Base-by-base conservation (phyloP, 805 yeast species). In the Isabelozyma rhagii region DNA sequence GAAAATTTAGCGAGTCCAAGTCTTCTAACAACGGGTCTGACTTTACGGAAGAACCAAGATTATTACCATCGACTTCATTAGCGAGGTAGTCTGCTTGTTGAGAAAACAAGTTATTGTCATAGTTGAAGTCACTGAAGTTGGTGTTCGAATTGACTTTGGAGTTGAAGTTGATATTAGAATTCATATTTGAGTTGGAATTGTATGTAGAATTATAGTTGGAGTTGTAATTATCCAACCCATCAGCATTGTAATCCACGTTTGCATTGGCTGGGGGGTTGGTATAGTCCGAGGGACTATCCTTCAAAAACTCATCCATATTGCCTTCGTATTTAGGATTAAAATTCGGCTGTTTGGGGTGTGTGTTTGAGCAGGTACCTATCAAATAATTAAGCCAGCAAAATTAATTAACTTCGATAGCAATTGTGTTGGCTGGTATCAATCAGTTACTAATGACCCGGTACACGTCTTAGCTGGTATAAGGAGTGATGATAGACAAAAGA, bases 1-100 rank as follows among this genome's bases (percentile, higher is more conserved):
- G 55, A 43, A 55, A 56, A 41, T 46, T 54, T 34, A 57, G 50
- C 18, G 59, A 47, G 34, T 64, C 70, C 47, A 64, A 58, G 42
- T 63, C 68, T 38, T 68, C 72, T 48, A 69, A 56, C 45, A 66
- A 64, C 11, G 70, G 70, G 41, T 68, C 72, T 13, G 45, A 43
- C 28, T 43, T 43, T 4, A 43, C 17, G 14, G 45, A 43, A 25
- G 45, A 43, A 31, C n/a, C 45, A 43, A 43, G 25, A 17, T 43
- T 43, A 17, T 43, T 43, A 14, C n/a, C 38, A 34, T 15, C 36
- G 21, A 13, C 18, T 34, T 25, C 31, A 34, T 13, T 39, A 7
- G 48, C 39, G 15, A 49, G 25, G 39, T 38, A 49, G 5, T 42
- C 45, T 34, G 45, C 40, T 25, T 47, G 40, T 14, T 21, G 27